These are phyloP conservation scores for Geotrichum macrosporum DNA, from an alignment of 1,139 yeast genomes.

Conservation along the genomic window DNA sequence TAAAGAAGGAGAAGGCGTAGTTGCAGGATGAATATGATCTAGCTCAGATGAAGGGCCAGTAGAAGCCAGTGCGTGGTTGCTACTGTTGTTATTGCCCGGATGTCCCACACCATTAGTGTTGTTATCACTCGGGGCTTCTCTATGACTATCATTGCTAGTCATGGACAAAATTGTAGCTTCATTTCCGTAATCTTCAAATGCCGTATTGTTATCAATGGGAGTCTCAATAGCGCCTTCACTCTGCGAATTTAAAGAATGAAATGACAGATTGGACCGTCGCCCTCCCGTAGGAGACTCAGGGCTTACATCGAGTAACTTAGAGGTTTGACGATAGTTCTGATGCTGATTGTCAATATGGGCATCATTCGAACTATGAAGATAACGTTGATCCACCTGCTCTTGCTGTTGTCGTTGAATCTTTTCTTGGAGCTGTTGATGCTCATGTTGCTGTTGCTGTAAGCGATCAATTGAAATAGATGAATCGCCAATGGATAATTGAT, in stretches of 20 bases:
- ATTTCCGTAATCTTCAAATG: not conserved
- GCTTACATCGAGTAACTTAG: not conserved
- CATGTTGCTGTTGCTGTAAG: conserved; percentile 6
- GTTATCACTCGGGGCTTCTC: too few species aligned
- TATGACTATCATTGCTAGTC: not conserved
- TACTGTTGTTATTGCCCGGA: too few species aligned
- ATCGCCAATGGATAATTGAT: not conserved
- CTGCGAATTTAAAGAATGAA: not conserved
- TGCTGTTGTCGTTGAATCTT: too few species aligned
- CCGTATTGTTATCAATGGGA: not conserved
- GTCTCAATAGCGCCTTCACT: not conserved
- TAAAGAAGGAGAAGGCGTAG: too few species aligned
- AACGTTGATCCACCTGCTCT: too few species aligned
- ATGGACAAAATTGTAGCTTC: not conserved
- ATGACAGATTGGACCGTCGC: not conserved
- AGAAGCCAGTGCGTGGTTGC: too few species aligned
- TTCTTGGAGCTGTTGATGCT: conserved; percentile 5
- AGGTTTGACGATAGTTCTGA: too few species aligned
- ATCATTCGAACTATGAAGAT: too few species aligned
- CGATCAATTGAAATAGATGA: conserved; percentile 3
- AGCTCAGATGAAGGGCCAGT: too few species aligned
- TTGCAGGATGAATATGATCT: too few species aligned
- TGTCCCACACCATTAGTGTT: too few species aligned
- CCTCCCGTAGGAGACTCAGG: not conserved
- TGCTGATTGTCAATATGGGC: too few species aligned